phyloP scores from a whole-genome alignment of 2,329 filamentous ascomycete species.

The Coniella vitis region DNA sequence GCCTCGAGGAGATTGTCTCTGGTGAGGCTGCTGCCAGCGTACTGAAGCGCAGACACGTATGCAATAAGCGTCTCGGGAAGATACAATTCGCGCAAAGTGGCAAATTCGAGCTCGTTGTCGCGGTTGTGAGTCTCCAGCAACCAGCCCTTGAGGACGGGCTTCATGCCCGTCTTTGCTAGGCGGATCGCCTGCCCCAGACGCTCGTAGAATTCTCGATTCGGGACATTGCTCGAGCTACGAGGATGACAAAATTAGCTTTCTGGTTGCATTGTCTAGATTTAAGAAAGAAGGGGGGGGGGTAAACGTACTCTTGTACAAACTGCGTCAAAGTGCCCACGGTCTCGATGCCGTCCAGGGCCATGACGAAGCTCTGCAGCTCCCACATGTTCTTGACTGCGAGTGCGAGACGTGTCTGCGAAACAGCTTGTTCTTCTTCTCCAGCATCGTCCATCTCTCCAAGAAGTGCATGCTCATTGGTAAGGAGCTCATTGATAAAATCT shows the following conservation, averaged over 20 bases:
- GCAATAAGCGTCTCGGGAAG: slow-evolving; percentile 80
- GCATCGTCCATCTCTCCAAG: slow-evolving; percentile 18
- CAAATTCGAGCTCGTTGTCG: slow-evolving; percentile 57
- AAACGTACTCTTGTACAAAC: slow-evolving; percentile 44
- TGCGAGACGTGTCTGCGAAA: slow-evolving; percentile 42
- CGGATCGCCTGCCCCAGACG: slow-evolving; percentile 49
- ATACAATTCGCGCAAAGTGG: slow-evolving; percentile 65
- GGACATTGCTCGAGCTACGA: slow-evolving; percentile 26
- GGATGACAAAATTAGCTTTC: slow-evolving; percentile 22
- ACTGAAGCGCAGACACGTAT: slow-evolving; percentile 75
- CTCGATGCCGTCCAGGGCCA: slow-evolving; percentile 61
- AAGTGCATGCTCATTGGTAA: slow-evolving; percentile 20
- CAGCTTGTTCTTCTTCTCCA: slow-evolving; percentile 26
- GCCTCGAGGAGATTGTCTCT: slow-evolving; percentile 73
- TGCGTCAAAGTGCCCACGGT: slow-evolving; percentile 53
- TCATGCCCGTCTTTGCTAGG: slow-evolving; percentile 48
- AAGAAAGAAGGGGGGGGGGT: no score
- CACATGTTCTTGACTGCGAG: slow-evolving; percentile 41
- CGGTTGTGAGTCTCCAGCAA: slow-evolving; percentile 48
- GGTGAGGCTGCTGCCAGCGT: slow-evolving; percentile 65
- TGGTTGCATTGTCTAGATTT: not conserved
- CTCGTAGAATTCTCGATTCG: slow-evolving; percentile 44
- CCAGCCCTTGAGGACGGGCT: slow-evolving; percentile 59
- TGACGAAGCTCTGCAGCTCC: slow-evolving; percentile 62
- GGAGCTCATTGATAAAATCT: slow-evolving; percentile 33